These are phyloP conservation scores for Fusarium buharicum DNA, from an alignment of 2,329 filamentous ascomycete genomes.

Conservation along the genomic window DNA sequence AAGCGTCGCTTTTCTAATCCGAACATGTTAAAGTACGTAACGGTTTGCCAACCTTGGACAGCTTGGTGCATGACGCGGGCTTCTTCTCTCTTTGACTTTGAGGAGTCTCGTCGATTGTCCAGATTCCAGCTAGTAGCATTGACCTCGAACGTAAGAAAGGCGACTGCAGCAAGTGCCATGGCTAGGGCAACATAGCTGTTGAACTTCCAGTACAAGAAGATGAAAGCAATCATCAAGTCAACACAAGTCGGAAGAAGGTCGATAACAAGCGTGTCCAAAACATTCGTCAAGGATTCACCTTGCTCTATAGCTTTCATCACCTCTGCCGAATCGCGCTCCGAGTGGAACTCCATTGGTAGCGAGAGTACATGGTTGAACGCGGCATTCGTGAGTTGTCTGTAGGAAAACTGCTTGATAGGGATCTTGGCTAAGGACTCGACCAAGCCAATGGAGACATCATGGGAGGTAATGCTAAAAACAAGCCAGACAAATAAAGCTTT, in stretches of 20 bases:
- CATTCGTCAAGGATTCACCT: conserved; percentile 66
- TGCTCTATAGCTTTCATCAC: conserved; percentile 73
- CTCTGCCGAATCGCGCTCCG: conserved; percentile 71
- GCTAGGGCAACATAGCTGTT: conserved; percentile 65
- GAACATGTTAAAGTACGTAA: conserved; percentile 57
- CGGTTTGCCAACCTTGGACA: conserved; percentile 69
- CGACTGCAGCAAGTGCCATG: conserved; percentile 43
- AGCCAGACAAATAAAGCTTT: conserved; percentile 36
- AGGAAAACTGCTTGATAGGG: conserved; percentile 53
- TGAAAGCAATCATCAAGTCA: conserved; percentile 70
- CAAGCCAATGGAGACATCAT: conserved; percentile 19
- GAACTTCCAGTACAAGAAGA: conserved; percentile 70
- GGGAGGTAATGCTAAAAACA: conserved; percentile 17
- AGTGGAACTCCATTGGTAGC: conserved; percentile 77
- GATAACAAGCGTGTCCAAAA: conserved; percentile 70
- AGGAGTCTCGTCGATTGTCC: conserved; percentile 50
- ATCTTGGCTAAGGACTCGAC: conserved; percentile 47
- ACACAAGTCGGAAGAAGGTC: conserved; percentile 69
- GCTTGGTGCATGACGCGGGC: conserved; percentile 66
- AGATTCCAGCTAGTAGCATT: conserved; percentile 53
- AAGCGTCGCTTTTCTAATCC: conserved; percentile 46
- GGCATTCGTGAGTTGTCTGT: conserved; percentile 66
- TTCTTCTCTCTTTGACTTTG: conserved; percentile 59
- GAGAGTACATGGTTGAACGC: conserved; percentile 75
- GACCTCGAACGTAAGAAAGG: conserved; percentile 43